Evolutionary conservation across 345 rosid species (phyloP).

Genomic region (Alliaria petiolata): DNA sequence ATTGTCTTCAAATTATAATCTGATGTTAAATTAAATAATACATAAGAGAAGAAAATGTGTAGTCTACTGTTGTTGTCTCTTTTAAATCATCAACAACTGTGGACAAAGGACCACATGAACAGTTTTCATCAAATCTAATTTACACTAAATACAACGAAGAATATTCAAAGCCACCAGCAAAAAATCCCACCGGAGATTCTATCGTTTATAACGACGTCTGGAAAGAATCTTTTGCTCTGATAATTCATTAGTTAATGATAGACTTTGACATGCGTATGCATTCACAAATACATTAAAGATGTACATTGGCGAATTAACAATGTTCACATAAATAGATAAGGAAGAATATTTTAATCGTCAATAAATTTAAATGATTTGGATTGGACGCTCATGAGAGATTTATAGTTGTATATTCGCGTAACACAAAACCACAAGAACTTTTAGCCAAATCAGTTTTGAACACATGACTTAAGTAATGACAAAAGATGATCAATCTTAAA

Average conservation of each 20-base stretch:
- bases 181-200: constrained; percentile 1
- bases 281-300: no score
- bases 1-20: no score
- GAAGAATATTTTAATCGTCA: no score
- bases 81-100: constrained; percentile 3
- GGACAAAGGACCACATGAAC: neutral
- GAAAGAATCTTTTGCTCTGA: neutral
- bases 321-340: no score
- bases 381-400: no score
- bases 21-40: neutral
- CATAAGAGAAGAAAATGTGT: neutral
- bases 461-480: neutral
- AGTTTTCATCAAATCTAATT: constrained; percentile 11
- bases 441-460: neutral
- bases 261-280: no score
- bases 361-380: no score
- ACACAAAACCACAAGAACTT: neutral
- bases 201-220: neutral
- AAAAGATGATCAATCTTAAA: no score
- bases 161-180: constrained; percentile 16
- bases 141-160: neutral
- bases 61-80: constrained; percentile 1
- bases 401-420: no score
- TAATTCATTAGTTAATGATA: no score
- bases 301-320: no score